Evolutionary conservation across 1,284 basidiomycete species (phyloP).

Genomic region (Earliella scabrosa): DNA sequence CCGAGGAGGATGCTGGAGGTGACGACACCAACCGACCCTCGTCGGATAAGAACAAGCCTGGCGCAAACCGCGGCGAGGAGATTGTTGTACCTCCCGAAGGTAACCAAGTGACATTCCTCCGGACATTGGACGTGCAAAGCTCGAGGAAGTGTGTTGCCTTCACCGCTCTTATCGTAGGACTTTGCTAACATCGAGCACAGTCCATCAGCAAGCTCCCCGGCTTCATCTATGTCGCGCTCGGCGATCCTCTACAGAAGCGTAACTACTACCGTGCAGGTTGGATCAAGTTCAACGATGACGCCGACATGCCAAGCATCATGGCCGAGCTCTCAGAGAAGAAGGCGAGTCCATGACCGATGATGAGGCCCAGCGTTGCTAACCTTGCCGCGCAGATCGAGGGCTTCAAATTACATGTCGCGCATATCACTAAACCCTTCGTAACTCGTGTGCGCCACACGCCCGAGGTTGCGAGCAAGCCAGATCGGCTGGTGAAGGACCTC

Average conservation of each 20-base stretch:
- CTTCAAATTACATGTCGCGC: constrained; percentile 89
- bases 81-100: constrained; percentile 78
- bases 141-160: constrained; percentile 76
- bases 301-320: constrained; percentile 78
- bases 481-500: constrained; percentile 80
- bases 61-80: constrained; percentile 68
- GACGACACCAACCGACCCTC: constrained; percentile 50
- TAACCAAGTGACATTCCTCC: constrained; percentile 91
- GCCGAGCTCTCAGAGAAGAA: constrained; percentile 80
- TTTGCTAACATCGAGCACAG: constrained; percentile 39
- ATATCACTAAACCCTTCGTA: constrained; percentile 80
- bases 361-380: constrained; percentile 5
- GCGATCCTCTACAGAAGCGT: constrained; percentile 88
- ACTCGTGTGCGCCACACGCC: constrained; percentile 81
- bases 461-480: constrained; percentile 77
- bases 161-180: constrained; percentile 8
- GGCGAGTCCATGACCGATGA: constrained; percentile 47
- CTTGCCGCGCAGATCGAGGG: constrained; percentile 74
- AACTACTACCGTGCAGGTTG: constrained; percentile 93
- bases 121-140: constrained; percentile 82
- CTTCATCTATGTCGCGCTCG: constrained; percentile 83
- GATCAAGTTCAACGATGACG: constrained; percentile 84
- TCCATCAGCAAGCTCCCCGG: constrained; percentile 69
- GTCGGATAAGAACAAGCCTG: constrained; percentile 63
- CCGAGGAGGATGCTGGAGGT: constrained; percentile 70